Base-by-base conservation (phyloP, 176 grass and related monocot genomes). In the Tillandsia leiboldiana region DNA sequence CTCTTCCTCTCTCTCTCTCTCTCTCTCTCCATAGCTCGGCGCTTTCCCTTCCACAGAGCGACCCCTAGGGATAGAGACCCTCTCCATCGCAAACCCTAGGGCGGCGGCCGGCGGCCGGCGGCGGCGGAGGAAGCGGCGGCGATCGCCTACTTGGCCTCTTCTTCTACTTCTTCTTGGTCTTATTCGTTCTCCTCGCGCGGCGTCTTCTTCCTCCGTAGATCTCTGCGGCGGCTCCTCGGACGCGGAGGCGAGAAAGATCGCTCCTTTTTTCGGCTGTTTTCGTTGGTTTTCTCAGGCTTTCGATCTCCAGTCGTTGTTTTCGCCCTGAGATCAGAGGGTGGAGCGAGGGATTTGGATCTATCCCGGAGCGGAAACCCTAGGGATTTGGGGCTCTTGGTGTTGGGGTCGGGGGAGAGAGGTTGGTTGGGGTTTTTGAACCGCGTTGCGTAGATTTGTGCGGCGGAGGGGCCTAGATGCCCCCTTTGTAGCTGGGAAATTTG, bases 401-500 rank as follows among this genome's bases (percentile, higher is more conserved):
- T 22, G 42, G 51, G 22, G 12, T 42, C 18, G 11, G 64, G 64
- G 14, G 13, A 57, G 42, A 14, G 64, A 49, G 48, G 67, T 11
- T 26, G 8, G 17, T 22, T 69, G 48, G 70, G 70, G 22, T 58
- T 26, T 63, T 12, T 24, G 72, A 20, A 10, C 3, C 10, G 12
- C 22, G 20, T 70, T 24, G 11, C 17, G 29, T 18, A 5, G 53
- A 18, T 63, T 66, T 51, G 42, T 26, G 3, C 27, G 23, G 29
- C 22, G 56, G 56, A 61, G 65, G 28, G 65, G 42, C 64, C 18
- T 77, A 18, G 29, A 77, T 77, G 75, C 75, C 66, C 33, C 33
- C 75, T 69, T 77, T 77, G 75, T 8, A 28, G 66, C 28, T 69
- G 52, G 51, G 33, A 11, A 61, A 62, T 69, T 77, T 69, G 75